Conservation (phyloP, 2,329 filamentous ascomycete species). For the Diaporthe ampelina region DNA sequence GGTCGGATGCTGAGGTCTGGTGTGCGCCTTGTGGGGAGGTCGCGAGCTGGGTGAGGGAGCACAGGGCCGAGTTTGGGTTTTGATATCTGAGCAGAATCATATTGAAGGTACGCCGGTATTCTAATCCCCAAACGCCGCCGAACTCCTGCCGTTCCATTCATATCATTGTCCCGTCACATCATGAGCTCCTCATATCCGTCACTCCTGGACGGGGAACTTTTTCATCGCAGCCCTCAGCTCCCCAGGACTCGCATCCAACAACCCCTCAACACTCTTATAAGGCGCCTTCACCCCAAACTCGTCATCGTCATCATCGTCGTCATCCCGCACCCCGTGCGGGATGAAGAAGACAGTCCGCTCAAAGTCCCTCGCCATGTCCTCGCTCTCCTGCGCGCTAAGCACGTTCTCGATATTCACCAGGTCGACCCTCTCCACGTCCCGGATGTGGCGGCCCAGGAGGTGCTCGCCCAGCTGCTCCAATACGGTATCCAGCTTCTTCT, state of each 20-base stretch:
- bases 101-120: not conserved
- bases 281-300: not conserved
- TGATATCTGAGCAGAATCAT: too few relatives aligned
- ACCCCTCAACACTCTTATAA: constrained; percentile 11
- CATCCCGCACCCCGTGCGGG: constrained; percentile 6
- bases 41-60: constrained; percentile 46
- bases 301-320: not conserved
- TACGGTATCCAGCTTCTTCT: not conserved
- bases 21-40: constrained; percentile 48
- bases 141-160: not conserved
- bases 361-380: constrained; percentile 36
- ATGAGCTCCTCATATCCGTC: not conserved
- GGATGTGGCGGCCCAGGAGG: constrained; percentile 31
- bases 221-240: constrained; percentile 28
- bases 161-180: not conserved
- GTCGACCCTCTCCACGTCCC: constrained; percentile 31
- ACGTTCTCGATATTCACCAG: constrained; percentile 36
- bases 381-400: constrained; percentile 32
- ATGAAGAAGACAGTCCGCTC: constrained; percentile 26
- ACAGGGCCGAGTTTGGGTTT: constrained; percentile 40
- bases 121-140: not conserved
- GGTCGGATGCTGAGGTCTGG: constrained; percentile 46
- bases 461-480: not conserved
- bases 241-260: constrained; percentile 12
- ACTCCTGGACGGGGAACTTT: not conserved